Conservation (phyloP, 176 grass and related monocot species). For the Zea luxurians region DNA sequence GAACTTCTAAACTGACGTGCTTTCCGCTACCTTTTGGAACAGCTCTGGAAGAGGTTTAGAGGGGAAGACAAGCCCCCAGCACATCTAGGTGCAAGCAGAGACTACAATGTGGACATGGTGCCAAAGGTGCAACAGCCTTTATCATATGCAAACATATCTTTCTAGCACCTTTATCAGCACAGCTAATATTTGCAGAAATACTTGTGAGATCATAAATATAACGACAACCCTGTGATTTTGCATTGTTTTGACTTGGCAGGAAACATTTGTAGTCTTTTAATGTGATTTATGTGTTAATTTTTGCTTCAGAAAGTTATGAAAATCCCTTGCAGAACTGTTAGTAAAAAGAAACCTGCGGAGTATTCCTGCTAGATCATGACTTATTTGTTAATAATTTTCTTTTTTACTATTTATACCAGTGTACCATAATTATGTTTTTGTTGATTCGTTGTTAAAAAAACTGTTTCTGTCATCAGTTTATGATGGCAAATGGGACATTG, state of each 20-base stretch:
- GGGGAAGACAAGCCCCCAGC: slow-evolving; percentile 79
- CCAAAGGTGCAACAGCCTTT: slow-evolving; percentile 58
- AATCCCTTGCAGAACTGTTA: slow-evolving; percentile 13
- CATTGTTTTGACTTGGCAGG: slow-evolving; percentile 21
- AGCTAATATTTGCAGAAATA: background rate
- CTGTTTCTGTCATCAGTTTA: slow-evolving; percentile 62
- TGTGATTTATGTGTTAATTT: background rate
- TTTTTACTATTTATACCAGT: background rate
- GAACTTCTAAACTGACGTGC: slow-evolving; percentile 16
- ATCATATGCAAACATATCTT: slow-evolving; percentile 32
- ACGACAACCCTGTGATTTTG: background rate
- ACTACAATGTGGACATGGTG: slow-evolving; percentile 96
- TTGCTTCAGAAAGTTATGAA: background rate
- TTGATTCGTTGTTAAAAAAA: slow-evolving; percentile 27
- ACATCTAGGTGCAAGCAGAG: slow-evolving; percentile 83
- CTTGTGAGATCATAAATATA: slow-evolving; percentile 2
- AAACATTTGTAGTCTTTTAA: slow-evolving; percentile 7
- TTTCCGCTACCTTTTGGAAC: slow-evolving; percentile 26
- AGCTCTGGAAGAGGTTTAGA: slow-evolving; percentile 95
- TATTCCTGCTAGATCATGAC: background rate
- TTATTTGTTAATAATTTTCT: background rate
- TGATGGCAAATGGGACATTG: slow-evolving; percentile 97
- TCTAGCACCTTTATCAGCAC: slow-evolving; percentile 8
- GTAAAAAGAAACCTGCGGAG: background rate
- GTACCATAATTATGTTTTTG: background rate